These are phyloP conservation scores for Stachybotrys chartarum DNA, from an alignment of 2,329 filamentous ascomycete genomes.

Conservation along the genomic window DNA sequence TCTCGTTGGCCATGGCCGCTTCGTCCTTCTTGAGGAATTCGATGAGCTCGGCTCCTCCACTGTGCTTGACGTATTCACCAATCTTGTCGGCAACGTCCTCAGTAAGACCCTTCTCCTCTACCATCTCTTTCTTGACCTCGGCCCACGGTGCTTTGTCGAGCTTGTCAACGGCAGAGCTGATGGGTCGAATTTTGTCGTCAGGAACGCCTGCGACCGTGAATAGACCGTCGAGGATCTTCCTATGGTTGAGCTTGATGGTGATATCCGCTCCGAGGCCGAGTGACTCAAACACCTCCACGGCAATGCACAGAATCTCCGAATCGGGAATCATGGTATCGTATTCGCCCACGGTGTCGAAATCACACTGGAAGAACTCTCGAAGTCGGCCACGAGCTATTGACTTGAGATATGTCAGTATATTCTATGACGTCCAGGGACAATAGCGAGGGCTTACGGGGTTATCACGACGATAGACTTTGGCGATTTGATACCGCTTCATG, in stretches of 20 bases:
- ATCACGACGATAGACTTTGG: conserved; percentile 61
- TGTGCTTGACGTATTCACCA: conserved; percentile 73
- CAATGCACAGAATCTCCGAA: conserved; percentile 79
- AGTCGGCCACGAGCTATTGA: conserved; percentile 84
- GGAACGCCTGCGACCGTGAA: conserved; percentile 90
- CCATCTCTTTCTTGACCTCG: conserved; percentile 89
- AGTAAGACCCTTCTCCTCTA: conserved; percentile 79
- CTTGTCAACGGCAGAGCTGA: conserved; percentile 92
- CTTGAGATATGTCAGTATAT: background rate
- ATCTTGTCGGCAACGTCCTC: conserved; percentile 77
- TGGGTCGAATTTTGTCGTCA: conserved; percentile 76
- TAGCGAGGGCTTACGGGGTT: conserved; percentile 19
- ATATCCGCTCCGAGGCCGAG: conserved; percentile 68
- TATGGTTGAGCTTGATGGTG: conserved; percentile 91
- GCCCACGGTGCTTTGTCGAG: conserved; percentile 88
- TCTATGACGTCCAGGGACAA: background rate
- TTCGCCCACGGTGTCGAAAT: conserved; percentile 86
- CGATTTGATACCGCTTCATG: conserved; percentile 93
- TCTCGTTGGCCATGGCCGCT: conserved; percentile 61
- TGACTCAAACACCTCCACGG: conserved; percentile 76
- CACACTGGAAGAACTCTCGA: conserved; percentile 96
- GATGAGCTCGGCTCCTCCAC: conserved; percentile 69
- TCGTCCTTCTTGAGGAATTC: conserved; percentile 61
- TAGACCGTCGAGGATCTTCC: conserved; percentile 87
- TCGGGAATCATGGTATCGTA: conserved; percentile 92